Base-by-base conservation (phyloP, 140 eudicot genomes). In the Oenanthe javanica region DNA sequence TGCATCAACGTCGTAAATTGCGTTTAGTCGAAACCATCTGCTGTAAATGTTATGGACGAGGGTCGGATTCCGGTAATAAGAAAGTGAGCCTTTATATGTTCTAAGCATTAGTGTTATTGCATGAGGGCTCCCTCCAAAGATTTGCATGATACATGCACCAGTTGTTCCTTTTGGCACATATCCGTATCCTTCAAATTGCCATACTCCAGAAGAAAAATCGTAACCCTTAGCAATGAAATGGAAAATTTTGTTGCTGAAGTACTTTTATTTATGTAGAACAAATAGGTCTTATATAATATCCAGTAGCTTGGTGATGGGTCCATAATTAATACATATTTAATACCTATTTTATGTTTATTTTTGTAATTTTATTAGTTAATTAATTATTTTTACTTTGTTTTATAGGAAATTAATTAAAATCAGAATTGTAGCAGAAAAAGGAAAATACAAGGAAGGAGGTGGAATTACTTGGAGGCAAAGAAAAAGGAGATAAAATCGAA, bases 141-240 rank as follows among this genome's bases (percentile, higher is more conserved):
- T 77, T 72, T 86, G 89, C 86, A 86, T 86, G 13, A 86, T 73
- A 61, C 79, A 69, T 27, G 77, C 89, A 15, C 84, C 86, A 1
- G 80, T 42, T 6, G 89, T 86, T 21, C 86, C 89, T 13, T 16
- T 8, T 18, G 88, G 86, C 5, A 82, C 79, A 45, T 76, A 86
- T 2, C 67, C 82, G 11, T 83, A 14, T 16, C 84, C 89, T 74
- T 80, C 84, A 38, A 83, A 86, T 79, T 86, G 89, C 86, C 89
- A 86, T 8, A 80, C 55, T 13, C 84, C 89, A 0, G 80, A 79
- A 5, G 86, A 79, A 47, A 76, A 86, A 21, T 71, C 74, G 9
- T 86, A 23, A 64, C 72, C 72, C 72, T 64, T 15, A 63, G 80
- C 3, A 61, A 54, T 3, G n/a, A 18, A 16, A 15, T 54, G n/a